Conservation (phyloP, 306 rosid species). For the Fragaria iinumae region DNA sequence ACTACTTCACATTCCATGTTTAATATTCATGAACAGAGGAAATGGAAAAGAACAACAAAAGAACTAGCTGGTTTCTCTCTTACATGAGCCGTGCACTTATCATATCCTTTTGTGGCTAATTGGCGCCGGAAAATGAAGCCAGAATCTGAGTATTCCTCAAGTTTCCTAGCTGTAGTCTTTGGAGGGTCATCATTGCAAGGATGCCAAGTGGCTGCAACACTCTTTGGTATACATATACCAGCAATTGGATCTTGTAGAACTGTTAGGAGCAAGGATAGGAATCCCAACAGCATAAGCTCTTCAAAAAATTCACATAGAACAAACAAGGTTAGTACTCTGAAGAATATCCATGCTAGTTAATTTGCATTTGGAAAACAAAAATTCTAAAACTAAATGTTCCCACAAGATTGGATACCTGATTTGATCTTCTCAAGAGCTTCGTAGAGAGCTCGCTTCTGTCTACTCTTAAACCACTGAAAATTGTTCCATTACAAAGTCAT, state of each 20-base stretch:
- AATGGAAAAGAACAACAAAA: not conserved
- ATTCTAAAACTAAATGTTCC: not conserved
- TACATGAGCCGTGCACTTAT: conserved; percentile 39
- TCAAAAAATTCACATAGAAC: conserved; percentile 7
- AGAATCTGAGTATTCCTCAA: conserved; percentile 27
- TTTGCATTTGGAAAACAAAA: not conserved
- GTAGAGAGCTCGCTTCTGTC: conserved; percentile 50
- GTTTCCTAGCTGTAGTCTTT: conserved; percentile 16
- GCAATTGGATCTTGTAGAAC: conserved; percentile 36
- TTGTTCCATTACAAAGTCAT: not conserved
- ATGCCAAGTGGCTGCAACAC: conserved; percentile 52
- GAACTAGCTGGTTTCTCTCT: not conserved
- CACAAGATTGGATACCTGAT: conserved; percentile 41
- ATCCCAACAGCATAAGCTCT: conserved; percentile 86
- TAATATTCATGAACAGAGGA: not conserved
- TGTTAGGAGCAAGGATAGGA: conserved; percentile 57
- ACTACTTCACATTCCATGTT: not conserved
- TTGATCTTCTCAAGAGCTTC: conserved; percentile 76
- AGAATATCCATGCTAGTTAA: not conserved
- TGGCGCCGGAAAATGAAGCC: conserved; percentile 31
- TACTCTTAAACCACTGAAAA: conserved; percentile 46
- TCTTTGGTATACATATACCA: conserved; percentile 39
- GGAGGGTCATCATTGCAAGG: conserved; percentile 33
- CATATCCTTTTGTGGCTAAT: conserved; percentile 36
- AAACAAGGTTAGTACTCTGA: conserved; percentile 24